Evolutionary conservation across 768 basidiomycete species (phyloP).

Genomic region (Rhodotorula graminis): DNA sequence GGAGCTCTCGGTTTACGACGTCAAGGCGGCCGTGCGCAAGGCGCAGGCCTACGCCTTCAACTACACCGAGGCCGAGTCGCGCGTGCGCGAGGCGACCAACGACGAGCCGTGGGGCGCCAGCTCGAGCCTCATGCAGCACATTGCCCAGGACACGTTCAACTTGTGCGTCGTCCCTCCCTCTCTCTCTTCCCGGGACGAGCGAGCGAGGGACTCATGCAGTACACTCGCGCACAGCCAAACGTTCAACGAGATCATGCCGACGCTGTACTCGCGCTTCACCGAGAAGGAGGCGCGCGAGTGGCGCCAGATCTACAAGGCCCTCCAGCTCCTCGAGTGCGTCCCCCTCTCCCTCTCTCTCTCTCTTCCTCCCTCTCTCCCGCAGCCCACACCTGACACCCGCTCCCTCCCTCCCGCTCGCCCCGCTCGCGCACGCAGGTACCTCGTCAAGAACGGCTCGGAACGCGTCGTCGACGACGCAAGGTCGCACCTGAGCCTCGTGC

Average conservation of each 20-base stretch:
- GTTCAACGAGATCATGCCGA: constrained; percentile 99
- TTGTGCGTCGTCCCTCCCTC: constrained; percentile 60
- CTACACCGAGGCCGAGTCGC: constrained; percentile 80
- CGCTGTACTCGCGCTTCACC: constrained; percentile 88
- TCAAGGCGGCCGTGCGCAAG: constrained; percentile 49
- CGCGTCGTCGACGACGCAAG: constrained; percentile 96
- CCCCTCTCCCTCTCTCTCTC: neutral
- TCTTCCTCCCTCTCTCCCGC: constrained; percentile 49
- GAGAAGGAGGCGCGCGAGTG: constrained; percentile 97
- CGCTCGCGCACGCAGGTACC: constrained; percentile 55
- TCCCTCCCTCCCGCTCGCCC: too few relatives aligned
- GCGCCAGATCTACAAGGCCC: constrained; percentile 95
- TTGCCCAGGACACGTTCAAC: constrained; percentile 96
- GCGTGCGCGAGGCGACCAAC: constrained; percentile 93
- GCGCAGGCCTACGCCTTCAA: constrained; percentile 96
- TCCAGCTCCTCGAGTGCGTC: constrained; percentile 26
- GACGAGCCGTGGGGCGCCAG: constrained; percentile 71
- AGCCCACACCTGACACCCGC: constrained; percentile 51
- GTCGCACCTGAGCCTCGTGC: constrained; percentile 87
- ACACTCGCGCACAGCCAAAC: constrained; percentile 61
- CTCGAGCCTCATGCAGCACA: constrained; percentile 96
- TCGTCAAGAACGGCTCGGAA: constrained; percentile 94
- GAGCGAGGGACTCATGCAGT: neutral
- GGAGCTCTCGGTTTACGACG: constrained; percentile 40
- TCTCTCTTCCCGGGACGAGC: neutral